Percentiles rank a stretch among this genome's conserved stretches.
phyloP scores from a whole-genome alignment of 305 asterid genomes.

The Fraxinus latifolia region DNA sequence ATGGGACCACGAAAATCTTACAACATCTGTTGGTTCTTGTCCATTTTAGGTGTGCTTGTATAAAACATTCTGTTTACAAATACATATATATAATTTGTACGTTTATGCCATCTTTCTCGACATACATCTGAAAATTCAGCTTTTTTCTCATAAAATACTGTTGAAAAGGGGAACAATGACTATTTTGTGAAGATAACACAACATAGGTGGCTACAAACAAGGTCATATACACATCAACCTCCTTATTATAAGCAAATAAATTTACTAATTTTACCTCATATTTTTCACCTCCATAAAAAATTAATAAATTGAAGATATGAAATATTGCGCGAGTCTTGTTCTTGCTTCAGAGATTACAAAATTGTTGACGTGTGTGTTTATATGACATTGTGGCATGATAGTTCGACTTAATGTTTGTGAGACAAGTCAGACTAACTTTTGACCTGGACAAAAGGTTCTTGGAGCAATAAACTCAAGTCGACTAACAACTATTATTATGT shows the following conservation, averaged over 20 bases:
- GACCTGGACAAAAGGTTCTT: neutral
- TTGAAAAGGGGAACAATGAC: constrained; percentile 17
- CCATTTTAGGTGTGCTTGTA: neutral
- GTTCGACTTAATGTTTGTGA: neutral
- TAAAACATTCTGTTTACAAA: neutral
- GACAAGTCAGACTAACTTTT: neutral
- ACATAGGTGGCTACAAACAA: constrained; percentile 26
- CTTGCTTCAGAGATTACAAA: neutral
- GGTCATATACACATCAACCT: constrained; percentile 21
- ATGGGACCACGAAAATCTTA: constrained; percentile 4
- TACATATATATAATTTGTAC: constrained; percentile 16
- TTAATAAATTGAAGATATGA: neutral
- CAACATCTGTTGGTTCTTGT: constrained; percentile 1
- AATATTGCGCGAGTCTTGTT: neutral
- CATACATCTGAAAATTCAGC: constrained; percentile 36
- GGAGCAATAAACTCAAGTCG: neutral
- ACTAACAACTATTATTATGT: neutral
- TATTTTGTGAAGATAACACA: constrained; percentile 6
- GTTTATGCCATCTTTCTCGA: constrained; percentile 28
- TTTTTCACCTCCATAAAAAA: neutral
- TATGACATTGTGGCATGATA: neutral
- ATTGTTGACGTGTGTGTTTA: neutral
- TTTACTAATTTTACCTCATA: neutral
- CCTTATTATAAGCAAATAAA: neutral
- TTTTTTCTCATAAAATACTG: constrained; percentile 25